Conservation (phyloP, 768 basidiomycete species). For the Trametes elegans region DNA sequence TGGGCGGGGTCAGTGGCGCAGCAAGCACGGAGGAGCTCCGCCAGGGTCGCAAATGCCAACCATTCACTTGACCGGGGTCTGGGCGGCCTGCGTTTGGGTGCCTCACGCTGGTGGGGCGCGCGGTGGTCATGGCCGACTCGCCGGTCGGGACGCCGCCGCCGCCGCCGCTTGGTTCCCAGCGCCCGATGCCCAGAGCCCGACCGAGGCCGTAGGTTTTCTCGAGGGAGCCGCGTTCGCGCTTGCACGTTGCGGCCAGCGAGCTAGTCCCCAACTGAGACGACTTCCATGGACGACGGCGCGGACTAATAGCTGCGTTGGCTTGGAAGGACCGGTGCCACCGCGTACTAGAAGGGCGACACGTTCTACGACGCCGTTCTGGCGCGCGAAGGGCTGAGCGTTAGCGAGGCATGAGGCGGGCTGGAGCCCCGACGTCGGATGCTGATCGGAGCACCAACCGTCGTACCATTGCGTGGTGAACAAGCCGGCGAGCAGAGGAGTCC, state of each 20-base stretch:
- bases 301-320: too few relatives aligned
- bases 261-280: too few relatives aligned
- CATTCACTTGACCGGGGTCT: neutral
- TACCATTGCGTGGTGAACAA: neutral
- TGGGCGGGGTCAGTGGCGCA: neutral
- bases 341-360: slow-evolving; percentile 6
- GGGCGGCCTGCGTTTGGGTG: neutral
- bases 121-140: neutral
- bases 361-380: slow-evolving; percentile 6
- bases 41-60: neutral
- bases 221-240: too few relatives aligned
- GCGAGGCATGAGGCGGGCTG: slow-evolving; percentile 1
- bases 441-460: neutral
- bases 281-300: neutral
- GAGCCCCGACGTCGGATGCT: neutral
- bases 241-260: too few relatives aligned
- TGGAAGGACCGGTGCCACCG: neutral
- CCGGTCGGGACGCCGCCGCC: too few relatives aligned
- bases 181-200: too few relatives aligned
- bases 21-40: too few relatives aligned
- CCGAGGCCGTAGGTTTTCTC: too few relatives aligned
- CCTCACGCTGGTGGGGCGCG: neutral
- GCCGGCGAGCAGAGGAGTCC: too few relatives aligned
- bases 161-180: too few relatives aligned
- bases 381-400: slow-evolving; percentile 6